These are phyloP conservation scores for Metschnikowia gelsemii DNA, from an alignment of 805 yeast genomes.

Conservation along the genomic window DNA sequence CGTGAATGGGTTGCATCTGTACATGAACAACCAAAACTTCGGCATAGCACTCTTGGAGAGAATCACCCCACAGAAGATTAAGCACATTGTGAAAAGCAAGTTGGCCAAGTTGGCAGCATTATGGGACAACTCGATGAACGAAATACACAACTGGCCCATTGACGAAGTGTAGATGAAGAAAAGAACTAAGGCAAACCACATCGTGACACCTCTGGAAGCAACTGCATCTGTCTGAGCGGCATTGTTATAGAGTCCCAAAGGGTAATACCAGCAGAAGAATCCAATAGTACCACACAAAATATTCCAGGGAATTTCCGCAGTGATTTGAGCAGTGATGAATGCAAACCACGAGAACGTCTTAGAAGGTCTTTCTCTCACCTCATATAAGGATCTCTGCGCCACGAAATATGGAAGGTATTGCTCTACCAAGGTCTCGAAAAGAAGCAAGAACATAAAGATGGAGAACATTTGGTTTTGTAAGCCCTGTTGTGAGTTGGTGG, in stretches of 20 bases:
- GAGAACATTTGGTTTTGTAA: slow-evolving; percentile 65
- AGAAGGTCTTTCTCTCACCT: slow-evolving; percentile 44
- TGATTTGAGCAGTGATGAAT: slow-evolving; percentile 38
- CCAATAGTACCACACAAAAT: slow-evolving; percentile 51
- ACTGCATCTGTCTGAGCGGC: slow-evolving; percentile 18
- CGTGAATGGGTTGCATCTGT: slow-evolving; percentile 46
- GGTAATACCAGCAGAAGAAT: slow-evolving; percentile 67
- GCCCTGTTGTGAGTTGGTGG: slow-evolving; percentile 53
- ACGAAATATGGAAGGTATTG: slow-evolving; percentile 43
- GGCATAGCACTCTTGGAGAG: slow-evolving; percentile 44
- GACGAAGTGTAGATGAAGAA: slow-evolving; percentile 22
- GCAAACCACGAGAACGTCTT: slow-evolving; percentile 43
- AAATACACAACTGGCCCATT: slow-evolving; percentile 22
- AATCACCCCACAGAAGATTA: slow-evolving; percentile 55
- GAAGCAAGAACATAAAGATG: slow-evolving; percentile 43
- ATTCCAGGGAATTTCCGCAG: slow-evolving; percentile 49
- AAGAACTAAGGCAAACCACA: slow-evolving; percentile 30
- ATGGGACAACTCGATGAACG: slow-evolving; percentile 39
- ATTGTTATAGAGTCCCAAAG: slow-evolving; percentile 14
- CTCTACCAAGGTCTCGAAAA: slow-evolving; percentile 38
- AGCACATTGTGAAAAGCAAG: slow-evolving; percentile 52
- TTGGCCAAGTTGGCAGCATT: slow-evolving; percentile 60
- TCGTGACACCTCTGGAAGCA: slow-evolving; percentile 32
- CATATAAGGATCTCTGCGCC: slow-evolving; percentile 43
- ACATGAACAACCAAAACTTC: slow-evolving; percentile 48